A percentile compares a stretch with the other conserved stretches of the same genome.
Conservation (phyloP, 2,329 filamentous ascomycete species). For the Alternaria incomplexa region DNA sequence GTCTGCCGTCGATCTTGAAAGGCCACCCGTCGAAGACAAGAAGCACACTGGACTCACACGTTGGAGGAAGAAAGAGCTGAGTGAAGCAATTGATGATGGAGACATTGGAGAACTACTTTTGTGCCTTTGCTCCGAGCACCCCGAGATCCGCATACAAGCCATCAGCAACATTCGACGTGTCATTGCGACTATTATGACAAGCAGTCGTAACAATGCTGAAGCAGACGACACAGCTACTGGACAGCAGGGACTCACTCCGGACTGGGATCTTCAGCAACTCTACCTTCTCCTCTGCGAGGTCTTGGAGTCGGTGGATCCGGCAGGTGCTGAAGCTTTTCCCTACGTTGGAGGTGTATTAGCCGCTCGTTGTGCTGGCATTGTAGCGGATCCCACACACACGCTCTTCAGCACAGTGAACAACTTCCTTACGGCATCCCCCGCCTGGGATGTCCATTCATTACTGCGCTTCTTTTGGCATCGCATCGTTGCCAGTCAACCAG, state of each 20-base stretch:
- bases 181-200: slow-evolving; percentile 57
- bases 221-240: slow-evolving; percentile 1
- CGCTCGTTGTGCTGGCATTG: slow-evolving; percentile 69
- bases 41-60: slow-evolving; percentile 57
- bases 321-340: slow-evolving; percentile 60
- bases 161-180: slow-evolving; percentile 71
- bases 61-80: slow-evolving; percentile 79
- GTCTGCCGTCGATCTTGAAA: slow-evolving; percentile 35
- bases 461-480: slow-evolving; percentile 69
- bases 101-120: slow-evolving; percentile 72
- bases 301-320: slow-evolving; percentile 67
- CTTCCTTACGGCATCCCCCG: slow-evolving; percentile 78
- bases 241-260: slow-evolving; percentile 49
- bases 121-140: slow-evolving; percentile 76
- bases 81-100: slow-evolving; percentile 80
- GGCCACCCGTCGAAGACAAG: slow-evolving; percentile 50
- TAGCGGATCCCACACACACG: slow-evolving; percentile 77
- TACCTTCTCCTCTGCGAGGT: slow-evolving; percentile 83
- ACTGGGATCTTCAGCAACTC: slow-evolving; percentile 73
- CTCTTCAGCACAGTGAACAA: slow-evolving; percentile 87
- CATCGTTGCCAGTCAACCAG: slow-evolving; percentile 75
- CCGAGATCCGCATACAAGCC: slow-evolving; percentile 80
- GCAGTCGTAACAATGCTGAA: slow-evolving; percentile 4
- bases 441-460: slow-evolving; percentile 69
- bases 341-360: slow-evolving; percentile 80